These are phyloP conservation scores for Geranomyces variabilis DNA, from an alignment of 192 early-diverging fungal species.

Conservation along the genomic window DNA sequence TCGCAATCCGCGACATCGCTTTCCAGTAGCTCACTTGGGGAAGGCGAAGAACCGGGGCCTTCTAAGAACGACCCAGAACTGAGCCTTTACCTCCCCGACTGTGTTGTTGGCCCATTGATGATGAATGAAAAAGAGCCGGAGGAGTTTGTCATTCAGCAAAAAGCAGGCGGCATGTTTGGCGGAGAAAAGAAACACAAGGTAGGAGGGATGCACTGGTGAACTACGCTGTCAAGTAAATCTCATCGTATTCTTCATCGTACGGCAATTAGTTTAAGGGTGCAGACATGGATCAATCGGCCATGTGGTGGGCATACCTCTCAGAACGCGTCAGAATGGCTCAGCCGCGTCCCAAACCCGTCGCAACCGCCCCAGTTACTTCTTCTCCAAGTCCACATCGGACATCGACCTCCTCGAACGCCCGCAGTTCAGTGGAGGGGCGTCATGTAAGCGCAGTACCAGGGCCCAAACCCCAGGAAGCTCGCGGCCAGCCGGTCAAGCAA, in stretches of 20 bases:
- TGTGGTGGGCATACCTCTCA: slow-evolving; percentile 44
- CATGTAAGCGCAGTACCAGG: neutral
- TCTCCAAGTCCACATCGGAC: neutral
- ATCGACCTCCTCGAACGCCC: neutral
- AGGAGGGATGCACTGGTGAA: neutral
- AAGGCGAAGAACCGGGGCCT: neutral
- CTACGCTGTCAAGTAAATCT: no score
- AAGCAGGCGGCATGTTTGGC: slow-evolving; percentile 45
- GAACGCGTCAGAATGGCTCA: slow-evolving; percentile 27
- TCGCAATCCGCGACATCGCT: neutral
- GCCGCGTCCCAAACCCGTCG: neutral
- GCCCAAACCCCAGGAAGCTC: no score
- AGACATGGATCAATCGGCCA: slow-evolving; percentile 38
- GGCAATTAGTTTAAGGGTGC: slow-evolving; percentile 43
- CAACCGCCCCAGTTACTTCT: neutral
- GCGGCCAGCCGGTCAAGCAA: no score
- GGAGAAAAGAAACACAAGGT: slow-evolving; percentile 48
- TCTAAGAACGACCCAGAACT: slow-evolving; percentile 41
- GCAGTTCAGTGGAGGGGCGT: neutral
- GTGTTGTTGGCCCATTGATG: slow-evolving; percentile 41
- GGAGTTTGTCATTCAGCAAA: slow-evolving; percentile 49
- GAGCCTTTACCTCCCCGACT: slow-evolving; percentile 49
- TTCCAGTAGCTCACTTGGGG: neutral
- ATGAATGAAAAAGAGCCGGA: slow-evolving; percentile 55
- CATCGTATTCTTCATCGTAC: neutral